Percentiles rank a stretch among this genome's conserved stretches.
These are phyloP conservation scores for Pythium scleroteichum DNA, from an alignment of 352 stramenopile species.

Conservation along the genomic window DNA sequence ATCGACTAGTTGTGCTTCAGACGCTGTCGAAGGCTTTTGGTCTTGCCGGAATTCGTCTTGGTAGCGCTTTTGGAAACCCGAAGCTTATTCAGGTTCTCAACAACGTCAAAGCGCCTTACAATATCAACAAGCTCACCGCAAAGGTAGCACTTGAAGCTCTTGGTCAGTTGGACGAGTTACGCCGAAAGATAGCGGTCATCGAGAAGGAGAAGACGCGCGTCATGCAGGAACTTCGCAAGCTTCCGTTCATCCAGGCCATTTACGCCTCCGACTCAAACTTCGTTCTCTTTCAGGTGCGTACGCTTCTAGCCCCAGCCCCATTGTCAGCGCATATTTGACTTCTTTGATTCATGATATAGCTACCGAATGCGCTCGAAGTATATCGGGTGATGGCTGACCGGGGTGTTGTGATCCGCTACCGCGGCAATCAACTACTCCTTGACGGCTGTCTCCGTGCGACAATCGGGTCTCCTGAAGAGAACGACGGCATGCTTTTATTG, in stretches of 20 bases:
- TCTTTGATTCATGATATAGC: slow-evolving; percentile 32
- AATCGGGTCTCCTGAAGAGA: slow-evolving; percentile 93
- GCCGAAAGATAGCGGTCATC: slow-evolving; percentile 66
- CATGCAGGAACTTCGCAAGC: slow-evolving; percentile 71
- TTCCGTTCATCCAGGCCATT: slow-evolving; percentile 93
- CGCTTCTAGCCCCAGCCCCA: background rate
- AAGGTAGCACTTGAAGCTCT: slow-evolving; percentile 77
- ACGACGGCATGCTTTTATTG: slow-evolving; percentile 91
- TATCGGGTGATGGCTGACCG: slow-evolving; percentile 94
- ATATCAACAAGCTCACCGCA: slow-evolving; percentile 97
- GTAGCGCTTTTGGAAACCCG: slow-evolving; percentile 90
- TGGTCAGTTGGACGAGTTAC: slow-evolving; percentile 51
- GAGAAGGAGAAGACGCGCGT: slow-evolving; percentile 87
- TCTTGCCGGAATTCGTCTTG: slow-evolving; percentile 94
- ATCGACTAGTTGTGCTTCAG: slow-evolving; percentile 96
- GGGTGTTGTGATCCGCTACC: slow-evolving; percentile 96
- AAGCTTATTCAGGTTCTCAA: slow-evolving; percentile 98
- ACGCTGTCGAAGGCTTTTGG: slow-evolving; percentile 98
- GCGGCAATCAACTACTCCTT: slow-evolving; percentile 96
- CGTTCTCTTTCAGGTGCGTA: slow-evolving; percentile 92
- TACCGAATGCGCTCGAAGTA: slow-evolving; percentile 88
- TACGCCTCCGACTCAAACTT: slow-evolving; percentile 98
- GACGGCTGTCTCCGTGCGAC: slow-evolving; percentile 95
- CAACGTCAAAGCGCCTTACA: slow-evolving; percentile 99
- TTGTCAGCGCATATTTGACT: background rate